Evolutionary conservation across 257 asterid genomes (phyloP).

Genomic region (Solanum pimpinellifolium): DNA sequence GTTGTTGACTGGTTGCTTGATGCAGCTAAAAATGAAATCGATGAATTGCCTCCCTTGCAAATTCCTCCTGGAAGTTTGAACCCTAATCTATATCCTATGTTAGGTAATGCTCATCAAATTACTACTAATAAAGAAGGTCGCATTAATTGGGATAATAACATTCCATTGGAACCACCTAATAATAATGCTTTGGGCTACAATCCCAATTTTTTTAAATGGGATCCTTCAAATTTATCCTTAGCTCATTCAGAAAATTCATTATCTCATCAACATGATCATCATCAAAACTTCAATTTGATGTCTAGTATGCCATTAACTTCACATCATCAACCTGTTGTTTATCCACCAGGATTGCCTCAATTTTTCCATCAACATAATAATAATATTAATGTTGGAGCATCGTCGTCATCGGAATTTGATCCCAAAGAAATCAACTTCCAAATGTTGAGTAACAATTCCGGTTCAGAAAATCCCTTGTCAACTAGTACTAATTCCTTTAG

Average conservation of each 20-base stretch:
- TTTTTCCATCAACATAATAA: constrained; percentile 36
- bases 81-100: constrained; percentile 19
- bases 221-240: constrained; percentile 49
- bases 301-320: constrained; percentile 17
- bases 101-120: constrained; percentile 4
- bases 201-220: constrained; percentile 43
- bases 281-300: constrained; percentile 30
- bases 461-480: constrained; percentile 14
- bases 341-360: constrained; percentile 40
- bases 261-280: constrained; percentile 25
- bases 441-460: constrained; percentile 10
- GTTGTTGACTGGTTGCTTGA: constrained; percentile 81
- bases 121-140: constrained; percentile 11
- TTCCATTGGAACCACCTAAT: background rate
- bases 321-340: constrained; percentile 29
- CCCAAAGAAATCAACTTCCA: constrained; percentile 30
- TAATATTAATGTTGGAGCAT: background rate
- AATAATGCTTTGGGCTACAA: constrained; percentile 6
- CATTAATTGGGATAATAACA: constrained; percentile 7
- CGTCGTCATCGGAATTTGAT: constrained; percentile 13
- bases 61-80: constrained; percentile 38
- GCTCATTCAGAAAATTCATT: constrained; percentile 34
- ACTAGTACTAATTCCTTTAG: constrained; percentile 2
- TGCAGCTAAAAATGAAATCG: constrained; percentile 62
- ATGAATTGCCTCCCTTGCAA: constrained; percentile 65